Evolutionary conservation across 2,329 filamentous ascomycete genomes (phyloP), one percentile per base, ranked within the genome.

Genomic region (Emergomyces orientalis): DNA sequence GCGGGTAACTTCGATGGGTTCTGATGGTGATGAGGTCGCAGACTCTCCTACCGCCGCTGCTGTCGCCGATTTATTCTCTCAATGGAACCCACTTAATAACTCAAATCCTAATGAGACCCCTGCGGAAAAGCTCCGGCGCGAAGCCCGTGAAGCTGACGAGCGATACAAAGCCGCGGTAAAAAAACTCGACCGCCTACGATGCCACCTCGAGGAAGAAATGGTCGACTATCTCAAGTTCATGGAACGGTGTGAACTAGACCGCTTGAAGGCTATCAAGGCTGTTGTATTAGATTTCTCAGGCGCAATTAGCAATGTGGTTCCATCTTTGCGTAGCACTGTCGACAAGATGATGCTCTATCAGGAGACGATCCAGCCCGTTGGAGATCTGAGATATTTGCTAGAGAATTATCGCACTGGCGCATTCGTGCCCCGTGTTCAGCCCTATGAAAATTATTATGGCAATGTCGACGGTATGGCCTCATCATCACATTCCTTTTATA

Each of bases 291-390:
- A 99, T 77, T 97, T 99, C 76, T 97, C 93, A 4, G 94, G 94
- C 55, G 91, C 93, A 45, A 90, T 99, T 75, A 93, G 93, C 81
- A 99, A 99, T 71, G 93, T 97, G 70, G 97, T 99, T 66, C 95
- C 94, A 22, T 95, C 90, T 71, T 80, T 99, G 65, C 94, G 97
- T 77, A 93, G 93, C 64, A 91, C 92, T 0, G 91, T 99, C 30
- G 94, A 99, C 78, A 91, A 95, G 73, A 97, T 99, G 92, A 91
- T 99, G 87, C 83, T 99, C 56, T 99, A 95, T 78, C 94, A 99
- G 75, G 94, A 99, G 80, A 97, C 94, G 0, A 90, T 99, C n/a
- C 94, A 97, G 75, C 94, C 94, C 6, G 75, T 87, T 57, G 89
- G 90, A 47, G 94, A 99, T 75, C 79, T 99, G 68, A 85, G 94